A percentile compares a stretch with the other conserved stretches of the same genome.
Conservation (phyloP, 2,329 filamentous ascomycete species). For the Colletotrichum spinosum region DNA sequence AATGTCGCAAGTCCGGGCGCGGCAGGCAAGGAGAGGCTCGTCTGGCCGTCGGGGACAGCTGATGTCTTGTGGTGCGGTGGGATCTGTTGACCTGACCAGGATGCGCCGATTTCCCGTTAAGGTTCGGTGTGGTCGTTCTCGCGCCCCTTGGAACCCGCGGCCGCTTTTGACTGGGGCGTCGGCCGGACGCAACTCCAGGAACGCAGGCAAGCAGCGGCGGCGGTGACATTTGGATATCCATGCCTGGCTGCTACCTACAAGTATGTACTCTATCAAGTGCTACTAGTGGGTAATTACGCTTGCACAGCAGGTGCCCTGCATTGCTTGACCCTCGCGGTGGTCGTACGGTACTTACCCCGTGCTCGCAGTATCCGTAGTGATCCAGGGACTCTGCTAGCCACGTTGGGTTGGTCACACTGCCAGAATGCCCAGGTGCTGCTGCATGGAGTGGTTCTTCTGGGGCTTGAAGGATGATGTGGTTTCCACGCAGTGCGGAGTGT, state of each 20-base stretch:
- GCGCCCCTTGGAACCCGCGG: conserved; percentile 24
- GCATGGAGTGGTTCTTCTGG: no score
- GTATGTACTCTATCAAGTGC: no score
- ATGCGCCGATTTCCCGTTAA: conserved; percentile 1
- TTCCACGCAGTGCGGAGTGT: no score
- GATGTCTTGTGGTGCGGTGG: background rate
- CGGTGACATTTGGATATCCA: no score
- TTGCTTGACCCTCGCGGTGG: background rate
- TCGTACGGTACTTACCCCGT: background rate
- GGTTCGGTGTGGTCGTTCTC: conserved; percentile 13
- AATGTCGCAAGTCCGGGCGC: background rate
- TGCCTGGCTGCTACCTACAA: no score
- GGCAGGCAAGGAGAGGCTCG: conserved; percentile 21
- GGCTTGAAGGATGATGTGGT: no score
- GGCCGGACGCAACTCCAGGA: no score
- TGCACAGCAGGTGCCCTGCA: background rate
- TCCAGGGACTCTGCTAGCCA: conserved; percentile 7
- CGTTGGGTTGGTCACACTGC: background rate
- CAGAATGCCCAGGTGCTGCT: background rate
- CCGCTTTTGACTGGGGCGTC: conserved; percentile 7
- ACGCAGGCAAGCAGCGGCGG: no score
- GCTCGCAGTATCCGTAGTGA: background rate
- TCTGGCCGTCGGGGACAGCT: conserved; percentile 15
- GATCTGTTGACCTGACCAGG: conserved; percentile 20
- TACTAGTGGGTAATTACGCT: no score